Evolutionary conservation across 106 monocot species (phyloP).

Genomic region (Dioscorea alata): DNA sequence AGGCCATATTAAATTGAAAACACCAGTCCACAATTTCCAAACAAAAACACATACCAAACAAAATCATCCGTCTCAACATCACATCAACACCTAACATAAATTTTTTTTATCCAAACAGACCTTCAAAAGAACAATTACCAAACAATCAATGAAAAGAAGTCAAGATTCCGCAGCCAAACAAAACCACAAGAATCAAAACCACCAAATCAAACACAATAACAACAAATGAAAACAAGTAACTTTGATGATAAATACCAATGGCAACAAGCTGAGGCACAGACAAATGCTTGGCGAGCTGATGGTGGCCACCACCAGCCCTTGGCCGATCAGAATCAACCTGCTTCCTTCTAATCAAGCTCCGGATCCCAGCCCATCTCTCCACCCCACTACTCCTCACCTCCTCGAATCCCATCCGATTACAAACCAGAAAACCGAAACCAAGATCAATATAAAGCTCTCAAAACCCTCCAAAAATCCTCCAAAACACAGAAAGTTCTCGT

Average conservation of each 20-base stretch:
- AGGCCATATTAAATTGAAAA: no score
- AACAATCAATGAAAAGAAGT: no score
- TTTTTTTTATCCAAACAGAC: not conserved
- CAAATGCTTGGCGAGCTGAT: conserved; percentile 67
- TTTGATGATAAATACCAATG: conserved; percentile 44
- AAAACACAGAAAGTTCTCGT: not conserved
- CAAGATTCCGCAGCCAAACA: no score
- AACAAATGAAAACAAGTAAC: not conserved
- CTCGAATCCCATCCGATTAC: conserved; percentile 25
- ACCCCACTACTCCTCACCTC: conserved; percentile 12
- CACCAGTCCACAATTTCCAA: not conserved
- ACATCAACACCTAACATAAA: not conserved
- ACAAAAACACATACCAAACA: not conserved
- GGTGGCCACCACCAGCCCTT: conserved; percentile 18
- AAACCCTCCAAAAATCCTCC: no score
- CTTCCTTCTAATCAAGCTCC: conserved; percentile 78
- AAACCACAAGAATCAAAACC: not conserved
- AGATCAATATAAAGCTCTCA: no score
- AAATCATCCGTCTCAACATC: not conserved
- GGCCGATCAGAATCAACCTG: conserved; percentile 81
- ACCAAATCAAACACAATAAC: not conserved
- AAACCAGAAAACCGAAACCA: no score
- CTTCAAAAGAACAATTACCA: not conserved
- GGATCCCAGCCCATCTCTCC: conserved; percentile 17
- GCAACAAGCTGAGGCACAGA: conserved; percentile 69